These are phyloP conservation scores for Candida berthetii DNA, from an alignment of 805 yeast genomes.

Conservation along the genomic window DNA sequence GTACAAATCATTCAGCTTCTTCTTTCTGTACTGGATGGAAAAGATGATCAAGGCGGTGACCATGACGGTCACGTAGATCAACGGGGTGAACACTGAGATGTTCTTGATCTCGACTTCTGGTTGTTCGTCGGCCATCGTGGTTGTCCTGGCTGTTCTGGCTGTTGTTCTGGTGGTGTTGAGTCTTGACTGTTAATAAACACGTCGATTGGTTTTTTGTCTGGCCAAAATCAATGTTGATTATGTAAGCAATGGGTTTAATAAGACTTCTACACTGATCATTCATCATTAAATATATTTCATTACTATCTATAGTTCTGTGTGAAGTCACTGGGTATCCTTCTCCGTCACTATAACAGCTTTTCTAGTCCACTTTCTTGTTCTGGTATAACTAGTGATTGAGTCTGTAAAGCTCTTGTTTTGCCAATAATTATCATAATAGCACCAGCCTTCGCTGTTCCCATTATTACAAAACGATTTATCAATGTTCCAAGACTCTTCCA, in stretches of 20 bases:
- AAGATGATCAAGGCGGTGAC: constrained; percentile 62
- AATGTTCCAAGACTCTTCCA: constrained; percentile 44
- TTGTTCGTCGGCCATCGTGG: background rate
- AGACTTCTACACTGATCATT: too few relatives aligned
- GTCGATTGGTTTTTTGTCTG: too few relatives aligned
- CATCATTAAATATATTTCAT: too few relatives aligned
- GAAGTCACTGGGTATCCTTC: background rate
- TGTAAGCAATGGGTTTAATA: too few relatives aligned
- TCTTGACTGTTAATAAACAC: too few relatives aligned
- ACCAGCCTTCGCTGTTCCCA: constrained; percentile 43
- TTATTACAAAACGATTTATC: constrained; percentile 34
- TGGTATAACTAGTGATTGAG: constrained; percentile 42
- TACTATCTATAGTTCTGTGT: too few relatives aligned
- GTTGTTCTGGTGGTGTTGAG: too few relatives aligned
- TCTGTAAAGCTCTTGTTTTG: constrained; percentile 30
- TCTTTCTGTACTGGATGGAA: constrained; percentile 62
- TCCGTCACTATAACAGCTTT: constrained; percentile 35
- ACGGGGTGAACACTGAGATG: constrained; percentile 62
- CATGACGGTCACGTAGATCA: constrained; percentile 67
- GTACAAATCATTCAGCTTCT: constrained; percentile 40
- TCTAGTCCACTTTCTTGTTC: constrained; percentile 46
- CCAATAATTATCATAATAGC: constrained; percentile 49
- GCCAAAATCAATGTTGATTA: too few relatives aligned
- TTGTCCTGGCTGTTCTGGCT: background rate
- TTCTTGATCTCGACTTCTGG: constrained; percentile 3